phyloP scores from a whole-genome alignment of 2,329 filamentous ascomycete species.

The Aspergillus ochraceus region DNA sequence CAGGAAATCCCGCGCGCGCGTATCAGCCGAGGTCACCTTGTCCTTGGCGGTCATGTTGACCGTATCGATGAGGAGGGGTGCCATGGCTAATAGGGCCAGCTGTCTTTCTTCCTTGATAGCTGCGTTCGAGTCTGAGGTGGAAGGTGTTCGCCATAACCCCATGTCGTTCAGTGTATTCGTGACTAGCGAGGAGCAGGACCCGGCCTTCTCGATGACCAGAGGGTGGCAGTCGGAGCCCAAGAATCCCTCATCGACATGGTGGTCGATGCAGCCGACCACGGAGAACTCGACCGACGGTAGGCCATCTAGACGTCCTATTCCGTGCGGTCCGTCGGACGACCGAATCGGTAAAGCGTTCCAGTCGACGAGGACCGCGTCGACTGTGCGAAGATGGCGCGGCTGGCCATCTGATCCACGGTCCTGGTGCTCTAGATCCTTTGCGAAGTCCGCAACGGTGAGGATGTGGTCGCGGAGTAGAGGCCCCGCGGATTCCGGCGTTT shows the following conservation, averaged over 20 bases:
- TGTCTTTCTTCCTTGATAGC: constrained; percentile 42
- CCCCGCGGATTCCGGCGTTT: constrained; percentile 24
- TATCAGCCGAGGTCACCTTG: constrained; percentile 49
- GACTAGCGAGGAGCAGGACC: constrained; percentile 61
- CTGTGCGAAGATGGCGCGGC: background rate
- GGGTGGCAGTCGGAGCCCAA: constrained; percentile 49
- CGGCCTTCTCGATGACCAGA: constrained; percentile 54
- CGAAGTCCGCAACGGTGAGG: constrained; percentile 43
- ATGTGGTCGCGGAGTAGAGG: constrained; percentile 34
- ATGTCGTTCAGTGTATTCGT: constrained; percentile 51
- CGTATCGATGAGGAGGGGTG: constrained; percentile 47
- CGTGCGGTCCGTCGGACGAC: constrained; percentile 47
- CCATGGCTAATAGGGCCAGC: constrained; percentile 40
- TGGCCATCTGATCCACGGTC: background rate
- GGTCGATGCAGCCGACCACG: constrained; percentile 59
- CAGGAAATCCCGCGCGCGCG: constrained; percentile 52
- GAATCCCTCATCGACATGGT: constrained; percentile 60
- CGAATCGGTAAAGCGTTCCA: constrained; percentile 46
- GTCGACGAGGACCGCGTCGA: constrained; percentile 42
- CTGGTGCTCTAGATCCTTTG: constrained; percentile 19
- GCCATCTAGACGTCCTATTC: constrained; percentile 49
- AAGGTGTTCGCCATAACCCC: constrained; percentile 37
- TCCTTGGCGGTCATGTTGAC: constrained; percentile 45
- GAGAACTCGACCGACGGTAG: constrained; percentile 44
- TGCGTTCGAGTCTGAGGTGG: constrained; percentile 23